Conservation (phyloP, 805 yeast species). For the Lachancea dasiensis region DNA sequence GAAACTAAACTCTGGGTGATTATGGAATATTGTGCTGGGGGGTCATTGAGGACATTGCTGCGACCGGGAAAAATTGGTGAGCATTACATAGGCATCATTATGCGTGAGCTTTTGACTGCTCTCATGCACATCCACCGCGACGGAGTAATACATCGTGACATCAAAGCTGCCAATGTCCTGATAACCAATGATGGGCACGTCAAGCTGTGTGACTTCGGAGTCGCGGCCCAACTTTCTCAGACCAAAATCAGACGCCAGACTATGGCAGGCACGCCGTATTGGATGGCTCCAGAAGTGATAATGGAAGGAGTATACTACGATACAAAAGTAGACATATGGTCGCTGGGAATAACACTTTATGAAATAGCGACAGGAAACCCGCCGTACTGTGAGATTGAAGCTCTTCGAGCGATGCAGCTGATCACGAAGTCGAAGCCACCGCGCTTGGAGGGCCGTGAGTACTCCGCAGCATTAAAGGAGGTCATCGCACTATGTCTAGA, state of each 20-base stretch:
- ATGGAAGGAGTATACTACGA: conserved; percentile 86
- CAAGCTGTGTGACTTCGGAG: conserved; percentile 95
- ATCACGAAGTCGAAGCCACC: conserved; percentile 94
- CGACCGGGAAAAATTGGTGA: conserved; percentile 89
- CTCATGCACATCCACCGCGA: conserved; percentile 75
- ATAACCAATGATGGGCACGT: conserved; percentile 86
- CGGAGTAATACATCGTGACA: conserved; percentile 93
- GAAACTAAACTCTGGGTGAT: conserved; percentile 95
- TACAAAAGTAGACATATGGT: conserved; percentile 95
- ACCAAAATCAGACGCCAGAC: conserved; percentile 77
- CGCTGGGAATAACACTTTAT: conserved; percentile 86
- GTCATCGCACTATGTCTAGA: conserved; percentile 87
- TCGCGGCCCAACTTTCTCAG: conserved; percentile 86
- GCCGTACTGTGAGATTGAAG: conserved; percentile 94
- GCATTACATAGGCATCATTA: conserved; percentile 71
- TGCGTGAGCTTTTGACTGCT: conserved; percentile 75
- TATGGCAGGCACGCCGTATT: conserved; percentile 92
- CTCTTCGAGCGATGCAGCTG: conserved; percentile 88
- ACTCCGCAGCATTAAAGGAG: conserved; percentile 71
- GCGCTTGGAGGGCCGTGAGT: conserved; percentile 83
- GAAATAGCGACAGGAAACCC: conserved; percentile 97
- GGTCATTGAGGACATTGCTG: conserved; percentile 78
- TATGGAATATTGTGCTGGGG: conserved; percentile 98
- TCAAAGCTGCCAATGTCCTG: conserved; percentile 92
- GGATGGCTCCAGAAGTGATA: conserved; percentile 99